Conservation (phyloP, 2,329 filamentous ascomycete species). For the Paecilomyces variotii region DNA sequence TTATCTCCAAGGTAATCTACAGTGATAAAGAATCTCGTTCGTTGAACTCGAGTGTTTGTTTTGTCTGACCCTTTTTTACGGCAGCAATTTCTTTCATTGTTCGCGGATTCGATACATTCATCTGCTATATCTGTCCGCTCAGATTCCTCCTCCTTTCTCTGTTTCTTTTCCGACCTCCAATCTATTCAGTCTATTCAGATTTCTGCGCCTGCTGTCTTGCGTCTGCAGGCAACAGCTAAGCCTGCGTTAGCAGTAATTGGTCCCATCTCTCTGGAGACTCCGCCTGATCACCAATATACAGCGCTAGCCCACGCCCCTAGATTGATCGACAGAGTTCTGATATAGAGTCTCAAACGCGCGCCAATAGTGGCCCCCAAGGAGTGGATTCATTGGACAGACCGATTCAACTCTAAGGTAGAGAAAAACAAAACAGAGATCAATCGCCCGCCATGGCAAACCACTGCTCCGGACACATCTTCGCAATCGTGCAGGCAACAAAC, state of each 20-base stretch:
- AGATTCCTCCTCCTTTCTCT: background rate
- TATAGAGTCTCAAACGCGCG: background rate
- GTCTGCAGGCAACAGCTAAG: background rate
- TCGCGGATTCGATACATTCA: background rate
- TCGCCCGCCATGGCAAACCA: constrained; percentile 28
- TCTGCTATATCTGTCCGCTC: background rate
- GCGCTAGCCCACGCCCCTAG: background rate
- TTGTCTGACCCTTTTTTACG: background rate
- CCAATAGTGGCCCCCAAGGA: background rate
- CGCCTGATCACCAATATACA: background rate
- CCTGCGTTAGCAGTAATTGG: background rate
- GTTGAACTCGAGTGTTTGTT: background rate
- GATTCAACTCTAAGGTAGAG: background rate
- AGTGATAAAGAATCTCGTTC: background rate
- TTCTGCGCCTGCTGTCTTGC: background rate
- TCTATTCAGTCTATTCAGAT: background rate
- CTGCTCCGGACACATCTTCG: constrained; percentile 31
- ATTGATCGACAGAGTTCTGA: background rate
- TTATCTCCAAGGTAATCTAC: background rate
- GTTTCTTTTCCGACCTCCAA: background rate
- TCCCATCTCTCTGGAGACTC: background rate
- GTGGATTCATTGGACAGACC: background rate
- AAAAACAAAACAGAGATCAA: background rate
- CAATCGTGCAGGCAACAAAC: constrained; percentile 33
- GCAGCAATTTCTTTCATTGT: background rate